Percentiles rank a stretch among this genome's conserved stretches.
Evolutionary conservation across 306 rosid genomes (phyloP).

Genomic region (Cucumis melo): DNA sequence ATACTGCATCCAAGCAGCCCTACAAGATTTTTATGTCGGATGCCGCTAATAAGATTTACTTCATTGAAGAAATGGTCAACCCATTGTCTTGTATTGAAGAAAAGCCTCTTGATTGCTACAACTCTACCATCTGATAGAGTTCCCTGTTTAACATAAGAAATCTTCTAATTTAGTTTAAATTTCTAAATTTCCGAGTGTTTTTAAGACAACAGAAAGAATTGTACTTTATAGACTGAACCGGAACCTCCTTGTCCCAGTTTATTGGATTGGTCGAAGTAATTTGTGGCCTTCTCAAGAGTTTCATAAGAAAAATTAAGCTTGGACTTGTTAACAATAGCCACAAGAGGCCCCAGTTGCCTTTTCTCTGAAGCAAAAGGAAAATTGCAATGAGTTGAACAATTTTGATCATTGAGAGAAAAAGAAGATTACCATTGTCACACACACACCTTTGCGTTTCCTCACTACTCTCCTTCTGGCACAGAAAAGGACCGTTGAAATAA

Average conservation of each 20-base stretch:
- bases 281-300: conserved; percentile 55
- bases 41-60: conserved; percentile 38
- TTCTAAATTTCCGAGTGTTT: neutral
- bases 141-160: conserved; percentile 17
- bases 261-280: conserved; percentile 41
- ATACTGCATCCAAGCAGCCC: conserved; percentile 60
- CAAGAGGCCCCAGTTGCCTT: conserved; percentile 43
- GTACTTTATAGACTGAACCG: conserved; percentile 64
- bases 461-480: conserved; percentile 26
- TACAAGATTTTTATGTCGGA: conserved; percentile 53
- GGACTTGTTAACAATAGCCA: conserved; percentile 34
- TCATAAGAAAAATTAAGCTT: conserved; percentile 46
- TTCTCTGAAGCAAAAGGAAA: conserved; percentile 24
- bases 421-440: neutral
- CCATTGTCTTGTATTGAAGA: conserved; percentile 44
- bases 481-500: conserved; percentile 25
- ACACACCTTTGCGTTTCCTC: conserved; percentile 36
- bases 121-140: conserved; percentile 35
- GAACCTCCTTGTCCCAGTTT: conserved; percentile 82
- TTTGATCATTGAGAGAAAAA: neutral
- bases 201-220: neutral
- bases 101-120: conserved; percentile 51
- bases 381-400: neutral
- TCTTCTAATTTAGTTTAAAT: neutral
- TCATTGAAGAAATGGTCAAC: conserved; percentile 53